phyloP scores from a whole-genome alignment of 768 basidiomycete species.

The Russula emetica region DNA sequence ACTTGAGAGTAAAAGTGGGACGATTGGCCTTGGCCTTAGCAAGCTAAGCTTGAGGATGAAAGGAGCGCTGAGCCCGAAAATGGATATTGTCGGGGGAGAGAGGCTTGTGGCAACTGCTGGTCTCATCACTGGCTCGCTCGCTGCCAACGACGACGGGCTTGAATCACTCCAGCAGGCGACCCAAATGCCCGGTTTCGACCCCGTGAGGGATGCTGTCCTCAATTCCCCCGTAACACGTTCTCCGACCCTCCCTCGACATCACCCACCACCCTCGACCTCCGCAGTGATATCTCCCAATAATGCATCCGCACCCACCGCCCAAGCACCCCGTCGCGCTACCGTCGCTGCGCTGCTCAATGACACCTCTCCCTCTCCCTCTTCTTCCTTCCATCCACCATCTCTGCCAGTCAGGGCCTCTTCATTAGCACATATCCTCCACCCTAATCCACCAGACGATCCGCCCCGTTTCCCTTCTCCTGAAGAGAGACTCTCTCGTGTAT shows the following conservation, averaged over 20 bases:
- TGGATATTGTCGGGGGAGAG: slow-evolving; percentile 13
- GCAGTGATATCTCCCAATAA: slow-evolving; percentile 38
- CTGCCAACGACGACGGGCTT: slow-evolving; percentile 15
- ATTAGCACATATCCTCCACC: slow-evolving; percentile 30
- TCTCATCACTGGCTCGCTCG: slow-evolving; percentile 11
- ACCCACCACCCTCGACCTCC: slow-evolving; percentile 27
- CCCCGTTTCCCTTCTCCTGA: slow-evolving; percentile 27
- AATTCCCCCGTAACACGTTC: slow-evolving; percentile 62
- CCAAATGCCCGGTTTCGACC: slow-evolving; percentile 73
- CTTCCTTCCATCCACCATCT: slow-evolving; percentile 24
- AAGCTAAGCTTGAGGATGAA: slow-evolving; percentile 11
- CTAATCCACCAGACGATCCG: slow-evolving; percentile 24
- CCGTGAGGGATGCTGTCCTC: slow-evolving; percentile 81
- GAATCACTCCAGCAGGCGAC: slow-evolving; percentile 8
- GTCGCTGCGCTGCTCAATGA: slow-evolving; percentile 75
- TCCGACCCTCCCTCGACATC: slow-evolving; percentile 37
- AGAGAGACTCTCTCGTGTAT: slow-evolving; percentile 24
- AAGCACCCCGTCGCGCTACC: slow-evolving; percentile 55
- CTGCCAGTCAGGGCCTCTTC: slow-evolving; percentile 26
- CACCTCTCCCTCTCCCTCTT: slow-evolving; percentile 37
- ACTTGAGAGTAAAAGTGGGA: neutral
- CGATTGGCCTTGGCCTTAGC: neutral
- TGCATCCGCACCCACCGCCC: slow-evolving; percentile 36
- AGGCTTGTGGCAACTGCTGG: slow-evolving; percentile 11
- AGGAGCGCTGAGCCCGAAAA: slow-evolving; percentile 25